A percentile compares a stretch with the other conserved stretches of the same genome.
phyloP scores from a whole-genome alignment of 345 rosid genomes.

The Lagerstroemia speciosa region DNA sequence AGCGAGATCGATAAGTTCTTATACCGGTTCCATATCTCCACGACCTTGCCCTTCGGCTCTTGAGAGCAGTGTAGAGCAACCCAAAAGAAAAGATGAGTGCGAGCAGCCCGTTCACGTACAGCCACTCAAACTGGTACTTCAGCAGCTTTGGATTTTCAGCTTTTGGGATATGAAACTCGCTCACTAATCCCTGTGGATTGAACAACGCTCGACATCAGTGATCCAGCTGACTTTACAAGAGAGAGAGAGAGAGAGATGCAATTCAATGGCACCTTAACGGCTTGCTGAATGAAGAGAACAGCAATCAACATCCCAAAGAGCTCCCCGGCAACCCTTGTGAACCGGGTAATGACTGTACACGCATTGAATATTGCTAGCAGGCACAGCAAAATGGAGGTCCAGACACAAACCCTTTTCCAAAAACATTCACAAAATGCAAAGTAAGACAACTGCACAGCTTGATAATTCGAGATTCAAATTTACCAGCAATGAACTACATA shows the following conservation, averaged over 20 bases:
- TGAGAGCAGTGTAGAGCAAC: constrained; percentile 5
- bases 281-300: constrained; percentile 25
- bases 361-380: constrained; percentile 26
- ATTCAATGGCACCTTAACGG: constrained; percentile 15
- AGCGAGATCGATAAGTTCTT: constrained; percentile 34
- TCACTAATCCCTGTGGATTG: constrained; percentile 3
- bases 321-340: constrained; percentile 31
- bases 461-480: neutral
- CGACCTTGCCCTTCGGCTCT: constrained; percentile 8
- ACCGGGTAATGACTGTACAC: constrained; percentile 15
- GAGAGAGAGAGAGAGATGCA: neutral
- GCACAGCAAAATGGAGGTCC: constrained; percentile 22
- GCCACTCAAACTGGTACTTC: constrained; percentile 12
- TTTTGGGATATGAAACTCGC: constrained; percentile 7
- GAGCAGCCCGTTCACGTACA: constrained; percentile 7
- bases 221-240: neutral
- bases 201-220: neutral
- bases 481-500: neutral
- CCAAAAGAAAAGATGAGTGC: constrained; percentile 7
- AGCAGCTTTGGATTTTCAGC: neutral
- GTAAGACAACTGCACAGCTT: neutral
- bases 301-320: constrained; percentile 31
- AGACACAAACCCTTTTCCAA: constrained; percentile 11
- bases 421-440: neutral
- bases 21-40: constrained; percentile 6